phyloP scores from a whole-genome alignment of 257 asterid genomes.

The Linderniella brevidens region DNA sequence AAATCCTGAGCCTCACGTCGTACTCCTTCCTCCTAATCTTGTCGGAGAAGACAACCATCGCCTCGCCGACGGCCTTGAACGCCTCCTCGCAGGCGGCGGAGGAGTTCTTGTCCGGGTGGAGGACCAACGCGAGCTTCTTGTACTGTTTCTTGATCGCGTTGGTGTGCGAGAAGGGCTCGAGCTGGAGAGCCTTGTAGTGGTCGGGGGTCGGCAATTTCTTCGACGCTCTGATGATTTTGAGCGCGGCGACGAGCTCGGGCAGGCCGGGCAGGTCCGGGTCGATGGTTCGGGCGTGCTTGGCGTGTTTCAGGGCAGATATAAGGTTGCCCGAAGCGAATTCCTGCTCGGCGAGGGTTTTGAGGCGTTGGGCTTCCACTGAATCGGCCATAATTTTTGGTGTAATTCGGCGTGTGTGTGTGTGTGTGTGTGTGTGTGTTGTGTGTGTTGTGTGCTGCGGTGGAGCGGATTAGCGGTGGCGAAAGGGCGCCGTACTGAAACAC shows the following conservation, averaged over 20 bases:
- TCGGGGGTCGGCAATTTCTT: constrained; percentile 24
- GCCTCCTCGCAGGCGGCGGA: constrained; percentile 57
- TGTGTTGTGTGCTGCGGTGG: no score
- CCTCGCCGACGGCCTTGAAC: constrained; percentile 72
- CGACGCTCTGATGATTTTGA: constrained; percentile 38
- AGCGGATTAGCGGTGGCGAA: no score
- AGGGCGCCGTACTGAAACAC: no score
- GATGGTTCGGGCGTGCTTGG: constrained; percentile 54
- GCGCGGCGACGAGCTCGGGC: constrained; percentile 43
- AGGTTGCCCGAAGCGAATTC: constrained; percentile 41
- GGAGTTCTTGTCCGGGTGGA: constrained; percentile 75
- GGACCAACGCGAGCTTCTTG: constrained; percentile 51
- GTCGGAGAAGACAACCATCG: constrained; percentile 58
- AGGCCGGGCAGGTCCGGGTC: constrained; percentile 39
- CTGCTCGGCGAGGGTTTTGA: constrained; percentile 46
- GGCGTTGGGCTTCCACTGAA: constrained; percentile 30
- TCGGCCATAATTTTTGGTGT: constrained; percentile 3
- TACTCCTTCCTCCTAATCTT: constrained; percentile 58
- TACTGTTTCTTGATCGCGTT: constrained; percentile 57
- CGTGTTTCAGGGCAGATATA: constrained; percentile 39
- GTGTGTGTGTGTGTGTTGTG: no score
- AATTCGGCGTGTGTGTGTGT: no score
- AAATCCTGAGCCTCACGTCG: constrained; percentile 47
- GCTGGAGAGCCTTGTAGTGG: constrained; percentile 52
- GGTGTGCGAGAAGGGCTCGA: constrained; percentile 50